These are phyloP conservation scores for Citrus inodora DNA, from an alignment of 345 rosid genomes.

Conservation along the genomic window DNA sequence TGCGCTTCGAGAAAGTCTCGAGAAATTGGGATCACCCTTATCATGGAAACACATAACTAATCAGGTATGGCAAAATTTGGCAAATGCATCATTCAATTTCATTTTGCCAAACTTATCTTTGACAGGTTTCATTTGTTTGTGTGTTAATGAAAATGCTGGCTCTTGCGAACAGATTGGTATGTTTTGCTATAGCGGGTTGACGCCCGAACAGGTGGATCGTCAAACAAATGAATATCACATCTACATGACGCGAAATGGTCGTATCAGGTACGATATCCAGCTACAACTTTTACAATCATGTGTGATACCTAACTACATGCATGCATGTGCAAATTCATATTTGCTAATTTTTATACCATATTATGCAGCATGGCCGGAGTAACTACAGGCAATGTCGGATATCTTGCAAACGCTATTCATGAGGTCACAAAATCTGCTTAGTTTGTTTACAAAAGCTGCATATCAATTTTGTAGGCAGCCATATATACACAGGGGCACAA, in stretches of 20 bases:
- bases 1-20: slow-evolving; percentile 73
- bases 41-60: slow-evolving; percentile 91
- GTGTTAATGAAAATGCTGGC: not conserved
- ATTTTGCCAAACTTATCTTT: not conserved
- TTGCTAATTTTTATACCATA: slow-evolving; percentile 6
- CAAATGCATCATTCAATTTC: not conserved
- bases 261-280: slow-evolving; percentile 57
- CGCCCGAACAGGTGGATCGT: slow-evolving; percentile 87
- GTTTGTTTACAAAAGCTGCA: not conserved
- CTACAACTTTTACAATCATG: not conserved
- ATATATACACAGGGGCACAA: not conserved
- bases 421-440: slow-evolving; percentile 63
- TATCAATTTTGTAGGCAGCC: not conserved
- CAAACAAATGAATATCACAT: slow-evolving; percentile 77
- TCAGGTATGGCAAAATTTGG: slow-evolving; percentile 42
- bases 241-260: slow-evolving; percentile 89
- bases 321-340: not conserved
- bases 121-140: not conserved
- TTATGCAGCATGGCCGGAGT: slow-evolving; percentile 91
- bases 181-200: slow-evolving; percentile 96
- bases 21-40: slow-evolving; percentile 71
- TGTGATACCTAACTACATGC: not conserved
- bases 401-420: slow-evolving; percentile 83
- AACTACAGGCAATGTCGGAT: slow-evolving; percentile 75
- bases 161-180: slow-evolving; percentile 70